phyloP scores from a whole-genome alignment of 768 basidiomycete species.

The Kwoniella botswanensis region DNA sequence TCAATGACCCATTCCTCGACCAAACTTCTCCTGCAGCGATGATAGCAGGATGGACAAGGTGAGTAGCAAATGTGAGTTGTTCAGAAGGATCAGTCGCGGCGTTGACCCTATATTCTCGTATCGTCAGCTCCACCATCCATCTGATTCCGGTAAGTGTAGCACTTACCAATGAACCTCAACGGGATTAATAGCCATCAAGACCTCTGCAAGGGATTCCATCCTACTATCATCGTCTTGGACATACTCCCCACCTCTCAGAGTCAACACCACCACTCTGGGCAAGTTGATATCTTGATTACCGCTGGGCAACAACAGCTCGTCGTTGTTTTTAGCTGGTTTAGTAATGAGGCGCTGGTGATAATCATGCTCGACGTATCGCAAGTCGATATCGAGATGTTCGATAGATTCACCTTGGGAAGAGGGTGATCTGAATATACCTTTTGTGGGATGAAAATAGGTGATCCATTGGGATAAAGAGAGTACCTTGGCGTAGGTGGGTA shows the following conservation, averaged over 20 bases:
- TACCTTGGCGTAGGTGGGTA: slow-evolving; percentile 40
- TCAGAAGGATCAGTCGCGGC: slow-evolving; percentile 38
- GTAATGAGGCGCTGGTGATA: neutral
- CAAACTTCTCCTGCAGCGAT: slow-evolving; percentile 47
- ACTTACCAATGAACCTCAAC: slow-evolving; percentile 50
- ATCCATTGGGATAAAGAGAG: slow-evolving; percentile 44
- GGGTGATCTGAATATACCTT: slow-evolving; percentile 42
- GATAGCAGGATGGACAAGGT: slow-evolving; percentile 49
- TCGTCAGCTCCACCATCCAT: slow-evolving; percentile 14
- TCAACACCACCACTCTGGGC: slow-evolving; percentile 37
- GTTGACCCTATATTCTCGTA: slow-evolving; percentile 34
- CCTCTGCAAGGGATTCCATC: slow-evolving; percentile 45
- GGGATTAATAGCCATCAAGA: slow-evolving; percentile 41
- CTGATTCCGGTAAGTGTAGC: neutral
- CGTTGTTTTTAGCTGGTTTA: neutral
- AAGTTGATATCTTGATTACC: slow-evolving; percentile 29
- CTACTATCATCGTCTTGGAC: slow-evolving; percentile 45
- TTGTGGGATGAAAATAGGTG: slow-evolving; percentile 42
- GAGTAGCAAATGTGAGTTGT: slow-evolving; percentile 47
- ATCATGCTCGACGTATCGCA: slow-evolving; percentile 42
- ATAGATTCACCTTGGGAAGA: slow-evolving; percentile 36
- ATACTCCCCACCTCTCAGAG: slow-evolving; percentile 50
- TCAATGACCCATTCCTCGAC: slow-evolving; percentile 31
- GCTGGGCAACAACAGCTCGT: neutral
- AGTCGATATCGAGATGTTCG: slow-evolving; percentile 53